phyloP scores from a whole-genome alignment of 208 protist species.

The Trichomonas vaginalis region DNA sequence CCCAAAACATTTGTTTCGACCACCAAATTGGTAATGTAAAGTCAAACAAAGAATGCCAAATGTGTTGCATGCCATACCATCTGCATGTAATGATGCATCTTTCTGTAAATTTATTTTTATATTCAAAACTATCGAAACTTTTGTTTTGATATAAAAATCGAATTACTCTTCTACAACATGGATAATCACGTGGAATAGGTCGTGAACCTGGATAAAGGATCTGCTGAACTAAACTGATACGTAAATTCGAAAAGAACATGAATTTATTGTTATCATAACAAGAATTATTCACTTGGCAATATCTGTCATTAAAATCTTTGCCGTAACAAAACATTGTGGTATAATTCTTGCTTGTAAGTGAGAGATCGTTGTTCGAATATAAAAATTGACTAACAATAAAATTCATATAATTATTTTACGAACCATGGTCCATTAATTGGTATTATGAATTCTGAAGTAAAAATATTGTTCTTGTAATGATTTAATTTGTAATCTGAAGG shows the following conservation, averaged over 20 bases:
- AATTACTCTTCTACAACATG: neutral
- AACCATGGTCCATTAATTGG: neutral
- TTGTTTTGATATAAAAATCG: neutral
- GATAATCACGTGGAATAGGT: neutral
- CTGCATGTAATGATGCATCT: neutral
- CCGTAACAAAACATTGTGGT: neutral
- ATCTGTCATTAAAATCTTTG: neutral
- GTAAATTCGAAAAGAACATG: neutral
- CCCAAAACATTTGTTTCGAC: neutral
- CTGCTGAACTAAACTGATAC: neutral
- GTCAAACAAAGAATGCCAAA: neutral
- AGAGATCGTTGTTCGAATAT: neutral
- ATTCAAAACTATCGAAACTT: too few relatives aligned
- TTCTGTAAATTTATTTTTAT: neutral
- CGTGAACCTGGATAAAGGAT: neutral
- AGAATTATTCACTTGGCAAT: neutral
- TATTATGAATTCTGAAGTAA: neutral
- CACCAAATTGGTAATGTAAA: neutral
- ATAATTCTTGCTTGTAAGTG: neutral
- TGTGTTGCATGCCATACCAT: neutral
- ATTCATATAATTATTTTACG: too few relatives aligned
- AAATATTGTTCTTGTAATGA: neutral
- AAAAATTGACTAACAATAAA: neutral
- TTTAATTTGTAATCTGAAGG: neutral
- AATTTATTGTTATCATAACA: neutral